Evolutionary conservation across 2,329 filamentous ascomycete genomes (phyloP), one percentile per base, ranked within the genome.

Genomic region (Madurella mycetomatis): DNA sequence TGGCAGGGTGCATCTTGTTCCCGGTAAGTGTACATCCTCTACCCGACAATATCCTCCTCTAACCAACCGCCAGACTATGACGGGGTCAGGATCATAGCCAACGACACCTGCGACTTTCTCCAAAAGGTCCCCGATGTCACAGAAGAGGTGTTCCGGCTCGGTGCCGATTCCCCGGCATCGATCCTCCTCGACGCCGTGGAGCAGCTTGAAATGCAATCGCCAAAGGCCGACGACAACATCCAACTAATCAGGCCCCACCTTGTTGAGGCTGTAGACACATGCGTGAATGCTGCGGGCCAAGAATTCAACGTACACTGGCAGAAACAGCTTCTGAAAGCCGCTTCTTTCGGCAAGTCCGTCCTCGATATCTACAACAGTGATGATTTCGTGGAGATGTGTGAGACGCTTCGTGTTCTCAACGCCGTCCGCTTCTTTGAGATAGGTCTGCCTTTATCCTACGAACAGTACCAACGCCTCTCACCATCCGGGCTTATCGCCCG

Each of bases 311-410:
- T 87, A 1, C 85, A 92, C 66, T 95, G 92, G 90, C 94, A 99
- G 67, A 99, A 97, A 68, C 85, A 95, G 63, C 78, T 99, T 1
- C 78, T 99, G n/a, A 95, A 95, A 69, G 94, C 94, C 5, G 94
- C 94, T 0, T 97, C 92, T 0, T 97, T 96, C 69, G 94, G 94
- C 57, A 99, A 99, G 70, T 97, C 94, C 0, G 94, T 97, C 0
- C 80, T 99, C 3, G 94, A 97, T 65, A 85, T 97, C 12, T 99
- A 97, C 73, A 96, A 94, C 70, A 96, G 92, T 66, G 94, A 99
- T 66, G 92, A 99, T 61, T 99, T 97, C 71, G 94, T 99, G 51
- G 92, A 97, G 59, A 97, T 96, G 86, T 96, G 91, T 63, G 92
- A 99, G 70, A 94, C 87, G 1, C 74, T 99, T 15, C 86, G 94